phyloP scores from a whole-genome alignment of 805 yeast species.

The Hanseniaspora jakobsenii region DNA sequence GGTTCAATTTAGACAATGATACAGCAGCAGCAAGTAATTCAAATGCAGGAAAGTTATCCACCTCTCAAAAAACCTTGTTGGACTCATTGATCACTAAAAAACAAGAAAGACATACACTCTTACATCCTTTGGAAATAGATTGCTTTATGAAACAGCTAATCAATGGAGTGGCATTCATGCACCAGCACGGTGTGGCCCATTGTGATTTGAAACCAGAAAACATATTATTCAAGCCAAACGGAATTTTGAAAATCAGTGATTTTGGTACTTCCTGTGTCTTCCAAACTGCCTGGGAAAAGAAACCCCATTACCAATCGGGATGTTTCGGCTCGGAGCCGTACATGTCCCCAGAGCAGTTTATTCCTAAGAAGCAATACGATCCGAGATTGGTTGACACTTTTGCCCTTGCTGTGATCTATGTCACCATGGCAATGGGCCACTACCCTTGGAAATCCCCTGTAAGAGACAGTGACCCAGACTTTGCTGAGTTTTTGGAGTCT shows the following conservation, averaged over 20 bases:
- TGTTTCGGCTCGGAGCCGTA: constrained; percentile 82
- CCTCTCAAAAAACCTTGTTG: constrained; percentile 22
- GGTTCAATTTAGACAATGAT: constrained; percentile 1
- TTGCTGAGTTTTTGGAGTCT: constrained; percentile 35
- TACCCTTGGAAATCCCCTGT: constrained; percentile 78
- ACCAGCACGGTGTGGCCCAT: constrained; percentile 84
- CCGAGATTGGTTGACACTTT: constrained; percentile 76
- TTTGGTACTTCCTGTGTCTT: constrained; percentile 89
- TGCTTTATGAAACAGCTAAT: constrained; percentile 81
- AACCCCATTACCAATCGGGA: constrained; percentile 57
- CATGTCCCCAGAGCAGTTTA: constrained; percentile 82
- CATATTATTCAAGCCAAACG: constrained; percentile 52
- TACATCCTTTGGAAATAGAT: constrained; percentile 62
- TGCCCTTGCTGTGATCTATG: constrained; percentile 72
- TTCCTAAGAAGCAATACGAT: constrained; percentile 44
- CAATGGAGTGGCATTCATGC: constrained; percentile 74
- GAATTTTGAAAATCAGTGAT: constrained; percentile 62
- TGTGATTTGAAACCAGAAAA: constrained; percentile 89
- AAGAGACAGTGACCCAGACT: constrained; percentile 38
- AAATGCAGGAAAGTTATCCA: not conserved
- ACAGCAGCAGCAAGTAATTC: not conserved
- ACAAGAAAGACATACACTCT: constrained; percentile 16
- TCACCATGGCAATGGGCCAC: constrained; percentile 76
- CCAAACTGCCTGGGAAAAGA: constrained; percentile 78
- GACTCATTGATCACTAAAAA: constrained; percentile 11